Percentiles rank a stretch among this genome's conserved stretches.
Conservation (phyloP, 2,329 filamentous ascomycete species). For the Xylariaceae sp. region DNA sequence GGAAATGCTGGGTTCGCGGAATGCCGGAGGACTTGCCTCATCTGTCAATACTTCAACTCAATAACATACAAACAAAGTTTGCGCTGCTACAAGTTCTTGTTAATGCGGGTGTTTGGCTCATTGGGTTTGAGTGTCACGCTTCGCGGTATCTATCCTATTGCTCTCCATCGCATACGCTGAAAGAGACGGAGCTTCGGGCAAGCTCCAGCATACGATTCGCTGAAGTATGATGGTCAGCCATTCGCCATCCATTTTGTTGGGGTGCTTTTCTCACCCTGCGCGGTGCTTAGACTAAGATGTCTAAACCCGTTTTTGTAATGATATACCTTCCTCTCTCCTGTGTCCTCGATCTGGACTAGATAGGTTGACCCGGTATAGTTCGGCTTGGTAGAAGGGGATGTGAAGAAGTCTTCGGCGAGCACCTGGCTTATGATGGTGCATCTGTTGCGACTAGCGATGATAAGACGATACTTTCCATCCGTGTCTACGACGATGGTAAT, state of each 20-base stretch:
- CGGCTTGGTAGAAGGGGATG: constrained; percentile 2
- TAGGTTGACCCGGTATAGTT: constrained; percentile 26
- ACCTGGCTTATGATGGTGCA: constrained; percentile 35
- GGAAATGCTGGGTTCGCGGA: constrained; percentile 7
- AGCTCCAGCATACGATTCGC: constrained; percentile 29
- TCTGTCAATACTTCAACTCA: constrained; percentile 6
- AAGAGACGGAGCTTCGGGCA: constrained; percentile 21
- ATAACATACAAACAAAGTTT: constrained; percentile 5
- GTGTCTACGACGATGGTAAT: constrained; percentile 29
- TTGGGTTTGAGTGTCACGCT: not conserved
- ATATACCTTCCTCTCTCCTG: constrained; percentile 23
- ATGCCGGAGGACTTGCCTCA: constrained; percentile 25
- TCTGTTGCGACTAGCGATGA: constrained; percentile 33
- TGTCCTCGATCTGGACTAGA: constrained; percentile 26
- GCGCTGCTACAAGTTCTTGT: constrained; percentile 13
- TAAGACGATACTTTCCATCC: constrained; percentile 30
- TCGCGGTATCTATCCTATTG: not conserved
- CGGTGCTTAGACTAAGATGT: constrained; percentile 20
- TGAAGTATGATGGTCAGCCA: constrained; percentile 9
- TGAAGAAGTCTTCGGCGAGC: constrained; percentile 27
- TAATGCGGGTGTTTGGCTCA: constrained; percentile 5
- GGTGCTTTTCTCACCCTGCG: constrained; percentile 18
- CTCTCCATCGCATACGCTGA: constrained; percentile 11
- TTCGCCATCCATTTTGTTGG: not conserved
- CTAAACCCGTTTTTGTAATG: constrained; percentile 26